phyloP scores from a whole-genome alignment of 2,329 filamentous ascomycete genomes.

The Colletotrichum sp. region DNA sequence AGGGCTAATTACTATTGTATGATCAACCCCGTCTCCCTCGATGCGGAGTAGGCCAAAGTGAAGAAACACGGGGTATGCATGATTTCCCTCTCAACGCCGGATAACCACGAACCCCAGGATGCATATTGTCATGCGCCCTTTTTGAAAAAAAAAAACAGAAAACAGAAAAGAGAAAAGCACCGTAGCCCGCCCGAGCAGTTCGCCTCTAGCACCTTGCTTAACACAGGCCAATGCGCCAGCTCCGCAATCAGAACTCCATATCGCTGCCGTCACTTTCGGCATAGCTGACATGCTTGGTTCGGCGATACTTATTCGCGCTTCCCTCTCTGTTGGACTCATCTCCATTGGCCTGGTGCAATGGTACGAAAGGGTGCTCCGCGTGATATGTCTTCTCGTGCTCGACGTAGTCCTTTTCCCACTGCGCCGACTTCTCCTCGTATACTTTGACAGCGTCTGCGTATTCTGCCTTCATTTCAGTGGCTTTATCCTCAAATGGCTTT shows the following conservation, averaged over 20 bases:
- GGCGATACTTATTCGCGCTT: constrained; percentile 35
- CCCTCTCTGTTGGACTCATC: background rate
- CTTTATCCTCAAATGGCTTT: constrained; percentile 78
- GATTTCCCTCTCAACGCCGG: constrained; percentile 10
- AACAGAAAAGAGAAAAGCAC: background rate
- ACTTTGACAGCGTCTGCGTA: constrained; percentile 63
- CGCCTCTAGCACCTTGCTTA: background rate
- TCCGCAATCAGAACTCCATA: constrained; percentile 20
- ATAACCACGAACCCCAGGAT: background rate
- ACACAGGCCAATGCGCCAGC: background rate
- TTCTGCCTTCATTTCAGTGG: constrained; percentile 70
- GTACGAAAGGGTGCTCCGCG: constrained; percentile 53
- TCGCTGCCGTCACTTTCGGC: constrained; percentile 36
- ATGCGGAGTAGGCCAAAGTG: background rate
- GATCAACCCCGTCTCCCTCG: background rate
- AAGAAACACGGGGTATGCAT: constrained; percentile 7
- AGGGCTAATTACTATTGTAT: background rate
- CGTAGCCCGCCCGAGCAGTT: background rate
- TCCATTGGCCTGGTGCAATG: constrained; percentile 28
- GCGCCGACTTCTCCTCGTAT: constrained; percentile 66
- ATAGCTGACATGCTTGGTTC: constrained; percentile 41
- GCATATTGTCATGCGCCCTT: background rate
- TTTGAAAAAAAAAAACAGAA: background rate
- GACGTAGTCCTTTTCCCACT: constrained; percentile 75
- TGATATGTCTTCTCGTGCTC: constrained; percentile 59